A percentile compares a stretch with the other conserved stretches of the same genome.
Conservation (phyloP, 202 grass and related monocot genomes). For the Setaria viridis region DNA sequence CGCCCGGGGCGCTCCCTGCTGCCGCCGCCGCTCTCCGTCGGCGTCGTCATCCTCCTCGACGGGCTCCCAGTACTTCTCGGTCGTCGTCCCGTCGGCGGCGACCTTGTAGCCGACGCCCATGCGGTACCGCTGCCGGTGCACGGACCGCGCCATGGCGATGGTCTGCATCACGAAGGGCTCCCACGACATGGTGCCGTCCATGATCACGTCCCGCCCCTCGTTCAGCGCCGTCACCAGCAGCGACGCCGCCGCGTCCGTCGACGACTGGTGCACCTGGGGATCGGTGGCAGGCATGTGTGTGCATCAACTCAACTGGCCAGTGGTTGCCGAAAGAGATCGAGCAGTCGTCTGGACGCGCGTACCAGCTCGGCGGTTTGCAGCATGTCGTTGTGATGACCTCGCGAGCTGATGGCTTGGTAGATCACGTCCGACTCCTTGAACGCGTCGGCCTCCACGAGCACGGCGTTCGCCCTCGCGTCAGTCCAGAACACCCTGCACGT, state of each 20-base stretch:
- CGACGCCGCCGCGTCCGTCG: slow-evolving; percentile 88
- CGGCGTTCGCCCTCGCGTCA: slow-evolving; percentile 63
- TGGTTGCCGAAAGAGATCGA: neutral
- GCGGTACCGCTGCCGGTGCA: slow-evolving; percentile 86
- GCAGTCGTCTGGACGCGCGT: neutral
- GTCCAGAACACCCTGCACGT: slow-evolving; percentile 76
- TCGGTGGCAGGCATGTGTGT: too few relatives aligned
- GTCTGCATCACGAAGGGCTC: slow-evolving; percentile 93
- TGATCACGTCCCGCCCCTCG: slow-evolving; percentile 93
- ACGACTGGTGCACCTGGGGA: slow-evolving; percentile 84
- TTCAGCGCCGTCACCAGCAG: slow-evolving; percentile 93
- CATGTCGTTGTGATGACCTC: slow-evolving; percentile 92
- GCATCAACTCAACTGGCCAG: too few relatives aligned
- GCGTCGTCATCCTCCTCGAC: slow-evolving; percentile 26
- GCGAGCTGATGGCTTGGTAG: slow-evolving; percentile 84
- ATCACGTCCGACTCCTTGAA: slow-evolving; percentile 95
- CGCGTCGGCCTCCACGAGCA: slow-evolving; percentile 92
- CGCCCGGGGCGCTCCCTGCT: neutral
- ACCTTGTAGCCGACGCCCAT: slow-evolving; percentile 95
- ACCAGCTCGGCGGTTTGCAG: slow-evolving; percentile 90
- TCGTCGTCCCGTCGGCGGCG: slow-evolving; percentile 58
- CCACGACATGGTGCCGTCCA: slow-evolving; percentile 98
- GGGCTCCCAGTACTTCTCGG: slow-evolving; percentile 91
- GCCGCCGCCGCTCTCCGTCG: neutral
- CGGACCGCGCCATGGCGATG: slow-evolving; percentile 76